These are phyloP conservation scores for Metschnikowia bowlesiae DNA, from an alignment of 805 yeast species.

Conservation along the genomic window DNA sequence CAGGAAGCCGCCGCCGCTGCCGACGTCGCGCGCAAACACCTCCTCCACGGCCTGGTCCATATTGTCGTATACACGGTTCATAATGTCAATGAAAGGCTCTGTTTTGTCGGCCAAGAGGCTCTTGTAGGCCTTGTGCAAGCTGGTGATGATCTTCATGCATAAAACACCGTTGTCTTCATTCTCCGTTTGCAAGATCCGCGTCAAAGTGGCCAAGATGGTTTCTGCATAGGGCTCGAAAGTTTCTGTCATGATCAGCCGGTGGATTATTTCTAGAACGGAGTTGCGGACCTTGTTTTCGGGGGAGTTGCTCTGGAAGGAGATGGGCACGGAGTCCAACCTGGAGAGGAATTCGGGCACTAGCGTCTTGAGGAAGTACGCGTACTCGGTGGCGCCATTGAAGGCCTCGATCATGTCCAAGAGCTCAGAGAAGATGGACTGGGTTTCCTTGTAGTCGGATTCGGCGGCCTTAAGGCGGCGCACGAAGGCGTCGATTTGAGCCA, in stretches of 20 bases:
- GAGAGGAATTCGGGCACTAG: constrained; percentile 67
- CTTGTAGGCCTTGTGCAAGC: constrained; percentile 82
- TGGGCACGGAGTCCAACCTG: constrained; percentile 62
- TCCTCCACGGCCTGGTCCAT: constrained; percentile 71
- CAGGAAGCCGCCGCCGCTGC: background rate
- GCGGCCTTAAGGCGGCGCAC: constrained; percentile 57
- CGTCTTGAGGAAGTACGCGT: constrained; percentile 66
- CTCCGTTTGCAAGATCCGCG: constrained; percentile 61
- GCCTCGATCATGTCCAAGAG: constrained; percentile 83
- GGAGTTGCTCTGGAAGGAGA: constrained; percentile 62
- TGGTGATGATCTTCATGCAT: constrained; percentile 82
- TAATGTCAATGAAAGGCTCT: constrained; percentile 70
- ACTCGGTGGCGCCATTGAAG: constrained; percentile 75
- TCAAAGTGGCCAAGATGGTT: constrained; percentile 55
- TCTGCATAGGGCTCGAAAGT: constrained; percentile 67
- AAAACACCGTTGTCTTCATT: constrained; percentile 95
- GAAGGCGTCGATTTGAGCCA: constrained; percentile 62
- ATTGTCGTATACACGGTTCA: constrained; percentile 72
- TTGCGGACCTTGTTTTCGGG: constrained; percentile 76
- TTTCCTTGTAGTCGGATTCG: constrained; percentile 51
- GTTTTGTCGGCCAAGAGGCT: constrained; percentile 62
- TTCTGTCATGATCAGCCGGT: constrained; percentile 79
- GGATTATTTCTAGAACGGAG: constrained; percentile 70
- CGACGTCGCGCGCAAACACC: constrained; percentile 45
- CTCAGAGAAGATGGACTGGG: constrained; percentile 71